A percentile compares a stretch with the other conserved stretches of the same genome.
Conservation (phyloP, 345 rosid species). For the Linum trigynum region DNA sequence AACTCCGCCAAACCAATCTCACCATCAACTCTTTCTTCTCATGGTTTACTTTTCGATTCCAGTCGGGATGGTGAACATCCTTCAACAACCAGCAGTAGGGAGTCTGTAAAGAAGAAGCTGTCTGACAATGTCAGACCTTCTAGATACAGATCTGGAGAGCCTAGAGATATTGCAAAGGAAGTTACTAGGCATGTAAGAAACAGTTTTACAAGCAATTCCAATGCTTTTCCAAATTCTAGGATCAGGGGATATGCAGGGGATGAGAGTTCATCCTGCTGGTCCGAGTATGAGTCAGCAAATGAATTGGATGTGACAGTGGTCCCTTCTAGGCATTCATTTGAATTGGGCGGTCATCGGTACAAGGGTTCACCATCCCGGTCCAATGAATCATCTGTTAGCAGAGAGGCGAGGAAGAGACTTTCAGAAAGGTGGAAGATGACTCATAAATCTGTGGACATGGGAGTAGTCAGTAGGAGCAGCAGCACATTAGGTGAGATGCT, state of each 20-base stretch:
- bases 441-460: constrained; percentile 50
- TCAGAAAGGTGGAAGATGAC: constrained; percentile 93
- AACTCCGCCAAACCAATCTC: constrained; percentile 34
- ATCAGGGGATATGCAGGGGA: constrained; percentile 66
- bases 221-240: constrained; percentile 37
- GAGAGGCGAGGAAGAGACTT: constrained; percentile 86
- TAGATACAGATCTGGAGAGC: constrained; percentile 53
- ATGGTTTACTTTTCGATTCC: constrained; percentile 38
- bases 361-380: constrained; percentile 39
- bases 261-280: constrained; percentile 58
- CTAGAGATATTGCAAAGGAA: constrained; percentile 56
- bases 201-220: constrained; percentile 29
- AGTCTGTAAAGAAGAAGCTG: constrained; percentile 33
- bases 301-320: constrained; percentile 43
- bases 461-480: constrained; percentile 44
- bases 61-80: constrained; percentile 27
- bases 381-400: constrained; percentile 58
- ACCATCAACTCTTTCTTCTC: constrained; percentile 39
- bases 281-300: constrained; percentile 63
- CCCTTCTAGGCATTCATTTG: constrained; percentile 34
- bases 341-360: constrained; percentile 27
- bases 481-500: constrained; percentile 94
- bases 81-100: constrained; percentile 25
- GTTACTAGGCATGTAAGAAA: constrained; percentile 57
- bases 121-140: constrained; percentile 34